Evolutionary conservation across 2,329 filamentous ascomycete species (phyloP).

Genomic region (Pestalotiopsis sp.): DNA sequence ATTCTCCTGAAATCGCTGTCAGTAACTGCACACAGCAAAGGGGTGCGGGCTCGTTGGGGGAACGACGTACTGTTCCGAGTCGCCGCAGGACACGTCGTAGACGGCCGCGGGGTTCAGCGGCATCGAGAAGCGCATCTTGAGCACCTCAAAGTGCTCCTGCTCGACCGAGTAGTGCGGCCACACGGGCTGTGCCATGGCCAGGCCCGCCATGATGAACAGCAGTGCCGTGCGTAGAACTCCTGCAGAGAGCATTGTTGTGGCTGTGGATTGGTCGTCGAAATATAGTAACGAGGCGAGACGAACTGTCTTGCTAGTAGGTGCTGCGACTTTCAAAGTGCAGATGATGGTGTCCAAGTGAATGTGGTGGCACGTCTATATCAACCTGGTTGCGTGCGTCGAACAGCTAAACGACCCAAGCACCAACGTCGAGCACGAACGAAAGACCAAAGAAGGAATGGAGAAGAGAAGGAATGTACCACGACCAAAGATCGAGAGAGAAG

Average conservation of each 20-base stretch:
- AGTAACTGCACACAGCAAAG: neutral
- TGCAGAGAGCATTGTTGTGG: constrained; percentile 32
- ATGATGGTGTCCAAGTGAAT: neutral
- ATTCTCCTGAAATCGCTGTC: constrained; percentile 36
- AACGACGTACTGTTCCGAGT: constrained; percentile 40
- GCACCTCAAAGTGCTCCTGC: constrained; percentile 47
- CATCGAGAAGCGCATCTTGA: constrained; percentile 40
- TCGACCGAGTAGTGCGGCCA: constrained; percentile 41
- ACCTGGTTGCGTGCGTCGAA: neutral
- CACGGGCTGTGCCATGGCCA: constrained; percentile 33
- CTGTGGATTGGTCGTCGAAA: neutral
- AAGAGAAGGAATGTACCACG: neutral
- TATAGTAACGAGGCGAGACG: neutral
- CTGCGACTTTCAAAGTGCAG: neutral
- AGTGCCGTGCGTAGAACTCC: constrained; percentile 33
- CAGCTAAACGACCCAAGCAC: neutral
- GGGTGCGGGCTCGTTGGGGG: neutral
- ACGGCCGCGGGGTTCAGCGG: constrained; percentile 43
- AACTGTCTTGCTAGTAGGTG: neutral
- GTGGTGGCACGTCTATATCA: neutral
- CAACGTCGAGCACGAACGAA: neutral
- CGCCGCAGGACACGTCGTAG: constrained; percentile 42
- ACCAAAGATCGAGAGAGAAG: neutral
- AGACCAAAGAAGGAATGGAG: neutral
- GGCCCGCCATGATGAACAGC: constrained; percentile 30